Conservation (phyloP, 495 filamentous ascomycete genomes). For the Bombardia bombarda region DNA sequence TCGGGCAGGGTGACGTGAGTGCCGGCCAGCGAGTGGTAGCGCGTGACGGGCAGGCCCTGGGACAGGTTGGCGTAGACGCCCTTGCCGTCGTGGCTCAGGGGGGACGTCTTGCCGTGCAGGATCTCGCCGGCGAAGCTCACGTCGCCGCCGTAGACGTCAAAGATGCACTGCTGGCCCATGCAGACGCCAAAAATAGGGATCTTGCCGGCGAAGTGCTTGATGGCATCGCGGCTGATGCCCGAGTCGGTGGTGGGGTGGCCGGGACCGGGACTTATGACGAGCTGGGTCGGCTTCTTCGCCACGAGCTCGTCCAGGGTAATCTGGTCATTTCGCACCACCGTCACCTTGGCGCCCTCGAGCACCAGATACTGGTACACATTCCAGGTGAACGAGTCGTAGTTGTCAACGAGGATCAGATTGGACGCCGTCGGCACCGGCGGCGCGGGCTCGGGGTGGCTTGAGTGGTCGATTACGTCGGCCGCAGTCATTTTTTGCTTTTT, state of each 20-base stretch:
- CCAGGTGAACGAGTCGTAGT: conserved; percentile 99
- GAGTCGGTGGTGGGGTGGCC: conserved; percentile 87
- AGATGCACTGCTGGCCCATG: conserved; percentile 98
- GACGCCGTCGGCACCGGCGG: conserved; percentile 64
- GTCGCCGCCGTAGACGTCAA: conserved; percentile 80
- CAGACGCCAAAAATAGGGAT: conserved; percentile 96
- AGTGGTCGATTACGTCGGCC: conserved; percentile 68
- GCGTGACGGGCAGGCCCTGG: conserved; percentile 75
- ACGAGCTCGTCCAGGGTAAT: conserved; percentile 78
- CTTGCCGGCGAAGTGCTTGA: conserved; percentile 88
- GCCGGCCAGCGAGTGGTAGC: conserved; percentile 94
- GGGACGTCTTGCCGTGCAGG: conserved; percentile 92
- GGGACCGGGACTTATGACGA: conserved; percentile 91
- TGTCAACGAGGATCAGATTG: conserved; percentile 94
- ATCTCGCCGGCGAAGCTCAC: conserved; percentile 95
- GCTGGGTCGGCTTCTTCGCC: conserved; percentile 74
- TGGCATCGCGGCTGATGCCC: conserved; percentile 84
- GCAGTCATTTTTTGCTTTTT: conserved; percentile 30
- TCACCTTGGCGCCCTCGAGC: conserved; percentile 83
- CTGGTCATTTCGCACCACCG: conserved; percentile 87
- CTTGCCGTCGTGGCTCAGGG: conserved; percentile 76
- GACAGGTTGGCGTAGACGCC: conserved; percentile 76
- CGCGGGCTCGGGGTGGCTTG: conserved; percentile 66
- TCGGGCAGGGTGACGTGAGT: conserved; percentile 83
- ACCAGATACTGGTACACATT: conserved; percentile 98